Evolutionary conservation across 257 asterid species (phyloP), one percentile per base, ranked within the genome.

Genomic region (Schizonepeta tenuifolia): DNA sequence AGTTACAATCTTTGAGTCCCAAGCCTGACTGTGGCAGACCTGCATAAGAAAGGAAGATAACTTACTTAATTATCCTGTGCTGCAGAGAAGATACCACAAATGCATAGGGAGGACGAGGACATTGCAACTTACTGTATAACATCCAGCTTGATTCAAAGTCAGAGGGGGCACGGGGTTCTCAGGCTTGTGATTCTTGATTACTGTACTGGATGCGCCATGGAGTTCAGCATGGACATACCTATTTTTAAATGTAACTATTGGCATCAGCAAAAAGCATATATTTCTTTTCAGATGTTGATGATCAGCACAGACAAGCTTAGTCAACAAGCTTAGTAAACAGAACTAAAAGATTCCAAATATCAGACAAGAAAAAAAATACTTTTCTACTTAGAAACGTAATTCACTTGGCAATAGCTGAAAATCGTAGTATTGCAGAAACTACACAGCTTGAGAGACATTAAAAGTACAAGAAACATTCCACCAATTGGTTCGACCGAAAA

Each of bases 1-100:
- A 59, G 99, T 95, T 72, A 95, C 97, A 53, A 95, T 91, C 86
- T 95, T 95, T 3, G 99, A 92, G 87, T 92, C 95, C 98, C 99
- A 95, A 47, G 99, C 99, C 81, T 95, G 95, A 79, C 99, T 95
- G 78, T 88, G 97, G 83, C 99, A 95, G 60, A 95, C 99, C 99
- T 91, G 69, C 71, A 82, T 50, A 20, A 72, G 60, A 79, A 83
- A 40, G 38, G 65, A 66, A 63, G 56, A 75, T 62, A 65, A 49
- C 40, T 24, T 36, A 41, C 55, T 28, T 28, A 67, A 46, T 46
- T 49, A 47, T 20, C 44, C 9, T 31, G 47, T 50, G 50, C 65
- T 53, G 53, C 53, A 20, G 38, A 49, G n/a, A 58, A 18, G 75
- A 73, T 9, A 70, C 75, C 47, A 57, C 10, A 28, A 35, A 71